A percentile compares a stretch with the other conserved stretches of the same genome.
Evolutionary conservation across 179 eudicot species (phyloP).

Genomic region (Camellia oleifera): DNA sequence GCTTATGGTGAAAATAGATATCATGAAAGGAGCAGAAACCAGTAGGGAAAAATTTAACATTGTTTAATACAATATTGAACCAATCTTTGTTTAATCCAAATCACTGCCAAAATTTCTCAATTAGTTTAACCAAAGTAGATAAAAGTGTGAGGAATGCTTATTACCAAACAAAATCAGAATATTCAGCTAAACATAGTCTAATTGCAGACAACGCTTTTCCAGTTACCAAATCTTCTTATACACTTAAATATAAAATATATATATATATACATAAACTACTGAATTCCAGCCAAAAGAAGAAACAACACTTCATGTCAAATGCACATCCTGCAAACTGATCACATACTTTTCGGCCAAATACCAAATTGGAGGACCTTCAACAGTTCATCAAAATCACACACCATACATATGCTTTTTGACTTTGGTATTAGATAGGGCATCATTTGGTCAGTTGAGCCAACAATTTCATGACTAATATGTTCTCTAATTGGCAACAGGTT

Average conservation of each 20-base stretch:
- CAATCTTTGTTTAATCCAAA: neutral
- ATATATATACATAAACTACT: neutral
- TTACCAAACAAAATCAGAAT: neutral
- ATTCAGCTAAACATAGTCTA: neutral
- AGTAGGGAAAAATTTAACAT: neutral
- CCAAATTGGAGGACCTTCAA: neutral
- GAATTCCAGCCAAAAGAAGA: neutral
- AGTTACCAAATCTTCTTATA: neutral
- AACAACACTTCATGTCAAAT: neutral
- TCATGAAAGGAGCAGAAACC: neutral
- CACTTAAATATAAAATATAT: neutral
- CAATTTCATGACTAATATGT: neutral
- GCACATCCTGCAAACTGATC: slow-evolving; percentile 1
- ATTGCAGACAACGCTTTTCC: neutral
- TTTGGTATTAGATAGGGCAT: neutral
- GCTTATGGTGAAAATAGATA: neutral
- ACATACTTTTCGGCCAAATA: neutral
- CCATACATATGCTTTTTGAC: neutral
- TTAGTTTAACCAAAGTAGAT: neutral
- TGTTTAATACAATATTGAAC: neutral
- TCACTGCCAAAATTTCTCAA: neutral
- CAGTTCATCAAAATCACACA: neutral
- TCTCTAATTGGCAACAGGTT: neutral
- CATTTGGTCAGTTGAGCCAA: neutral
- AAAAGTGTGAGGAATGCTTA: neutral